These are phyloP conservation scores for Aethionema arabicum DNA, from an alignment of 345 rosid species.

Conservation along the genomic window DNA sequence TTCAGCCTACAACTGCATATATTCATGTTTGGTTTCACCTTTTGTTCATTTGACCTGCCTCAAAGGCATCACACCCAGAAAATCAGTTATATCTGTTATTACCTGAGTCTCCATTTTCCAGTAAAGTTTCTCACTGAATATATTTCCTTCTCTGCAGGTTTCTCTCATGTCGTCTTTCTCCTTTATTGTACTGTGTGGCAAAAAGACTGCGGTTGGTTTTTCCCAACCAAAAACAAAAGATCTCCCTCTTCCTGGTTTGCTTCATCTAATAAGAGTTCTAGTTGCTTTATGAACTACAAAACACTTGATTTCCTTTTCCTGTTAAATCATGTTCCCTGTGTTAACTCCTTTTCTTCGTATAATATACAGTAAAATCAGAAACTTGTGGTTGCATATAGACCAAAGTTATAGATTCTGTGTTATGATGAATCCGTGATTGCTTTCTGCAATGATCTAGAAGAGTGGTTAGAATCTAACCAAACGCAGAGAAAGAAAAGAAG, in stretches of 20 bases:
- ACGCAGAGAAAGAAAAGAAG: constrained; percentile 21
- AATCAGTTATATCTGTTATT: not conserved
- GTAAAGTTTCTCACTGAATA: not conserved
- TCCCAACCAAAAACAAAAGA: not conserved
- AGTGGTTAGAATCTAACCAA: constrained; percentile 2
- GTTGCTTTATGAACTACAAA: constrained; percentile 28
- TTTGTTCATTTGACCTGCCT: not conserved
- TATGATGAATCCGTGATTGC: constrained; percentile 21
- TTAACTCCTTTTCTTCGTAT: not conserved
- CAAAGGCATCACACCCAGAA: not conserved
- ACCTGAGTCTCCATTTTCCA: constrained; percentile 6
- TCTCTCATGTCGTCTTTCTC: constrained; percentile 11
- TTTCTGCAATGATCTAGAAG: not conserved
- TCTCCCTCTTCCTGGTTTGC: constrained; percentile 4
- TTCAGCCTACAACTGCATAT: not conserved
- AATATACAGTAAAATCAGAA: no score
- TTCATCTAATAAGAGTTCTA: constrained; percentile 26
- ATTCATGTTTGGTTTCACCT: not conserved
- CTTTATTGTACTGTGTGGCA: constrained; percentile 8
- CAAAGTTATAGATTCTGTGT: constrained; percentile 3
- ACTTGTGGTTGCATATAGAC: not conserved
- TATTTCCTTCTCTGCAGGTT: constrained; percentile 24
- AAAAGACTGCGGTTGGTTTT: constrained; percentile 9
- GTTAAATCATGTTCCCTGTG: constrained; percentile 15
- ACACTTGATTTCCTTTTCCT: constrained; percentile 2